phyloP scores from a whole-genome alignment of 2,329 filamentous ascomycete genomes.

The Gyromitra esculenta region DNA sequence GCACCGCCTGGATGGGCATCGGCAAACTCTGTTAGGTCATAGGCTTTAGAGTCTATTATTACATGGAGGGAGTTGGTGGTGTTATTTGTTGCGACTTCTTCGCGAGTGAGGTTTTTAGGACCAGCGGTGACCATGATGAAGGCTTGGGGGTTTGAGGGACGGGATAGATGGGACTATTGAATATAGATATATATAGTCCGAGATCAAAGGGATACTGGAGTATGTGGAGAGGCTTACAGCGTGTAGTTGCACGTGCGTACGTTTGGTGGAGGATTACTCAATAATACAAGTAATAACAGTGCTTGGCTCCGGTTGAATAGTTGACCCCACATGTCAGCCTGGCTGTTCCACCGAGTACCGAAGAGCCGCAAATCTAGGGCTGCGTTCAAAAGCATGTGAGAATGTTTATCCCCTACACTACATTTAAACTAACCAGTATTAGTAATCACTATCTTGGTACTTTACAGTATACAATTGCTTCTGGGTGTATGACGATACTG shows the following conservation, averaged over 20 bases:
- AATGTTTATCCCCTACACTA: neutral
- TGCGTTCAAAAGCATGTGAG: slow-evolving; percentile 10
- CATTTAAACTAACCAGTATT: neutral
- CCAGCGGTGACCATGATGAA: slow-evolving; percentile 41
- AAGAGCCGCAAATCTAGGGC: slow-evolving; percentile 29
- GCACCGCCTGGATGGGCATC: slow-evolving; percentile 86
- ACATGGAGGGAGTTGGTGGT: slow-evolving; percentile 80
- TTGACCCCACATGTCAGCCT: slow-evolving; percentile 11
- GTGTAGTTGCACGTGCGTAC: slow-evolving; percentile 22
- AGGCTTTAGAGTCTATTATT: slow-evolving; percentile 86
- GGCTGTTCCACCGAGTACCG: slow-evolving; percentile 33
- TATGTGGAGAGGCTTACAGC: slow-evolving; percentile 21
- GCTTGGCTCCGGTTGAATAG: neutral
- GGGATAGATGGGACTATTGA: neutral
- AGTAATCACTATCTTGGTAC: too few relatives aligned
- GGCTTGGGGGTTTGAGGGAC: neutral
- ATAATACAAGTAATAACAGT: neutral
- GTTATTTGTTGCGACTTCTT: slow-evolving; percentile 76
- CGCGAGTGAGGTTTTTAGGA: slow-evolving; percentile 61
- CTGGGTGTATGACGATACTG: too few relatives aligned
- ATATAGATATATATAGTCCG: slow-evolving; percentile 16
- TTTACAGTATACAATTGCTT: too few relatives aligned
- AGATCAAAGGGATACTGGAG: neutral
- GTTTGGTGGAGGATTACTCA: neutral
- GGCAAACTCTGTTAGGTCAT: slow-evolving; percentile 84